Conservation (phyloP, 495 filamentous ascomycete species). For the Melanomma pulvis-pyrius region DNA sequence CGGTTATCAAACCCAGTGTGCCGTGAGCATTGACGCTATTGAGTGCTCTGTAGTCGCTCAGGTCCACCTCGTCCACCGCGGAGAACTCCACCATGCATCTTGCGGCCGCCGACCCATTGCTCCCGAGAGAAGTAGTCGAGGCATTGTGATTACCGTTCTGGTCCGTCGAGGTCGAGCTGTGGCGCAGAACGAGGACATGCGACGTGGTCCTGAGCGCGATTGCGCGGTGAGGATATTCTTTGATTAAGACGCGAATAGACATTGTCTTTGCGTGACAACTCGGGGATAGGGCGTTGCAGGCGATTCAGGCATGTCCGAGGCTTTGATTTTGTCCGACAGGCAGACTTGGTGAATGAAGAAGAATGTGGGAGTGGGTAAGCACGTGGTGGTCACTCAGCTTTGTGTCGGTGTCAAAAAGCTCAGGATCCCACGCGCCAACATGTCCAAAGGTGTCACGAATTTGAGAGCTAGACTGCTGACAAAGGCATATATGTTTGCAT, state of each 20-base stretch:
- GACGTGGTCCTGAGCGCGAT: conserved; percentile 79
- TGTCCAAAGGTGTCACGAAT: neutral
- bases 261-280: conserved; percentile 39
- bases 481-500: neutral
- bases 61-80: conserved; percentile 61
- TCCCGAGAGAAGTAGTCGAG: conserved; percentile 27
- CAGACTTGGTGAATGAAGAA: neutral
- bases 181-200: conserved; percentile 80
- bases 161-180: conserved; percentile 63
- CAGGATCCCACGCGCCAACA: neutral
- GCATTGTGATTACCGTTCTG: conserved; percentile 30
- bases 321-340: neutral
- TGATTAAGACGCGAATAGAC: conserved; percentile 64
- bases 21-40: conserved; percentile 78
- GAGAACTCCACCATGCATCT: conserved; percentile 90
- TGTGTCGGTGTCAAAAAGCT: conserved; percentile 5
- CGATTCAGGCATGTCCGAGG: conserved; percentile 17
- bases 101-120: conserved; percentile 47
- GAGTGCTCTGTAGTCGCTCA: conserved; percentile 72
- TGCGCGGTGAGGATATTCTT: conserved; percentile 80
- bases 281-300: neutral
- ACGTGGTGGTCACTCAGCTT: neutral
- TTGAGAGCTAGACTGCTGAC: neutral
- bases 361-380: neutral
- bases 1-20: conserved; percentile 85